Evolutionary conservation across 306 rosid genomes (phyloP).

Genomic region (Gastrolobium villosum): DNA sequence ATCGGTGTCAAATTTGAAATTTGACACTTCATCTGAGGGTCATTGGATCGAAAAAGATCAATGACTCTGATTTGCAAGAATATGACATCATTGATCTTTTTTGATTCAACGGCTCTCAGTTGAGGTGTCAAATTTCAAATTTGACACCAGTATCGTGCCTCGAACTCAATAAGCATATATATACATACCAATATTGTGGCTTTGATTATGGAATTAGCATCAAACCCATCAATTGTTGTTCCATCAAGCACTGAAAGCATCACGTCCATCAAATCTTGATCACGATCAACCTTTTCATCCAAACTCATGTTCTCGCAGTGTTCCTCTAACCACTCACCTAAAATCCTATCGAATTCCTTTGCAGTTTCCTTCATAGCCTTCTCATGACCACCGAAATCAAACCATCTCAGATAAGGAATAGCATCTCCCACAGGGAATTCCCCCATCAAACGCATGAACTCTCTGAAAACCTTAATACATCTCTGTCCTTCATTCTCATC

Average conservation of each 20-base stretch:
- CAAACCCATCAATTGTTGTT: not conserved
- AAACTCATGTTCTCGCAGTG: not conserved
- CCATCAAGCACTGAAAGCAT: conserved; percentile 10
- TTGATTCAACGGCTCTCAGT: too few relatives aligned
- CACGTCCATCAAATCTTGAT: conserved; percentile 32
- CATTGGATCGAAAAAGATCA: too few relatives aligned
- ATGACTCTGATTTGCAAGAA: too few relatives aligned
- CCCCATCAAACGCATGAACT: not conserved
- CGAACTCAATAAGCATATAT: too few relatives aligned
- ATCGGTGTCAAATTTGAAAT: too few relatives aligned
- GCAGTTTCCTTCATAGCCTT: conserved; percentile 41
- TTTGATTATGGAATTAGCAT: not conserved
- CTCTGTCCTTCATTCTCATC: not conserved
- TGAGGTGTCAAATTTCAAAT: too few relatives aligned
- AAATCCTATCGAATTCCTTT: not conserved
- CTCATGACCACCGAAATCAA: conserved; percentile 43
- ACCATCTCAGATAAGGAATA: conserved; percentile 25
- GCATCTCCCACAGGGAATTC: not conserved
- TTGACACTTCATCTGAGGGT: too few relatives aligned
- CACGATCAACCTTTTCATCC: not conserved
- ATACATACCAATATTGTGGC: conserved; percentile 43
- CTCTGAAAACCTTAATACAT: not conserved
- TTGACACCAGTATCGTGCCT: too few relatives aligned
- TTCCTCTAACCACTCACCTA: conserved; percentile 37
- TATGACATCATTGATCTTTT: too few relatives aligned